Evolutionary conservation across 768 basidiomycete species (phyloP).

Genomic region (Daedaleopsis sinensis): DNA sequence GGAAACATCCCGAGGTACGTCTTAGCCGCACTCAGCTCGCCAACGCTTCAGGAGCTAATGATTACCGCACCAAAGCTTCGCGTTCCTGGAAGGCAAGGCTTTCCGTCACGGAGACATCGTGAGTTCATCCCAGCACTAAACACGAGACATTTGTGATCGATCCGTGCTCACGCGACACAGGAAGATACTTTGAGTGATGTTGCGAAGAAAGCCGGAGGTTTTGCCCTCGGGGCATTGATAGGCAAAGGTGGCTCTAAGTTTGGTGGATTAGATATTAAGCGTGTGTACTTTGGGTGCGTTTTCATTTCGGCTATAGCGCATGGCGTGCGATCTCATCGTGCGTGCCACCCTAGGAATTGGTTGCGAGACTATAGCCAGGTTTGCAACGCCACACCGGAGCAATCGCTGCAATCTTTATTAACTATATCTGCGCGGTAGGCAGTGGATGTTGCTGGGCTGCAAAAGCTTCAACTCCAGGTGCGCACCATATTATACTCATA

Average conservation of each 20-base stretch:
- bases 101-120: conserved; percentile 90
- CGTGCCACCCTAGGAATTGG: conserved; percentile 63
- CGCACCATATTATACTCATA: conserved; percentile 14
- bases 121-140: conserved; percentile 20
- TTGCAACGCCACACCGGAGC: neutral
- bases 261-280: conserved; percentile 77
- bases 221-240: conserved; percentile 60
- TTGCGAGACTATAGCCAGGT: conserved; percentile 86
- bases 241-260: conserved; percentile 67
- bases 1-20: conserved; percentile 73
- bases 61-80: conserved; percentile 50
- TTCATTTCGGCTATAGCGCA: neutral
- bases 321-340: neutral
- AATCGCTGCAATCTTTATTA: neutral
- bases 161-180: conserved; percentile 37
- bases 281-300: conserved; percentile 78
- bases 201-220: conserved; percentile 57
- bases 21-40: neutral
- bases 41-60: conserved; percentile 42
- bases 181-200: conserved; percentile 71
- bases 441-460: conserved; percentile 79
- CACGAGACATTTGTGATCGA: conserved; percentile 17
- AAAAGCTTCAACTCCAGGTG: conserved; percentile 72
- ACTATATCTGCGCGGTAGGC: conserved; percentile 47
- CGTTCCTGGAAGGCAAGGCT: conserved; percentile 84